Conservation (phyloP, 352 stramenopile genomes). For the Pythium rhizo-oryzae region DNA sequence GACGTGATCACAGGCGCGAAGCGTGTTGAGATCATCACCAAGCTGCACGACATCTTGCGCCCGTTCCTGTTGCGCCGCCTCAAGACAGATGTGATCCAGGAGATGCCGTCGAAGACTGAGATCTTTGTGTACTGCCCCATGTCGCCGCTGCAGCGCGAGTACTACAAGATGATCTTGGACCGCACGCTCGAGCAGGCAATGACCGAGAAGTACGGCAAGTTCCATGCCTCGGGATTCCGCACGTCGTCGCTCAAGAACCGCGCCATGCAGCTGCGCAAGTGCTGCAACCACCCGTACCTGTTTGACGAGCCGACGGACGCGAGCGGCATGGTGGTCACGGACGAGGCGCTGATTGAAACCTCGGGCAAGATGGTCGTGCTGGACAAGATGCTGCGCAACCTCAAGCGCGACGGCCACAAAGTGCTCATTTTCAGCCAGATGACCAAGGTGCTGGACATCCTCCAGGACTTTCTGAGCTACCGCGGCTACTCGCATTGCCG, state of each 20-base stretch:
- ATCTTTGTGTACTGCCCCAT: conserved; percentile 98
- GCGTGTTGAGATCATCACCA: conserved; percentile 93
- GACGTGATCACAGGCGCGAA: conserved; percentile 93
- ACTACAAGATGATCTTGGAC: conserved; percentile 94
- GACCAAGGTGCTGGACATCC: conserved; percentile 91
- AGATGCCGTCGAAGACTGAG: conserved; percentile 98
- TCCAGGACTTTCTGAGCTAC: conserved; percentile 94
- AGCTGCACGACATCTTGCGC: conserved; percentile 97
- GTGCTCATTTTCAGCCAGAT: conserved; percentile 98
- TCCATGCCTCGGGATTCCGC: conserved; percentile 50
- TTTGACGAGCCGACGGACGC: conserved; percentile 89
- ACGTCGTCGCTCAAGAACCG: conserved; percentile 71
- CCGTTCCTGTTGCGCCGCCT: conserved; percentile 96
- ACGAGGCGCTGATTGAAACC: conserved; percentile 90
- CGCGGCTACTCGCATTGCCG: conserved; percentile 94
- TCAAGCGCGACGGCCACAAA: conserved; percentile 93
- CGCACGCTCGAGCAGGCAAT: conserved; percentile 89
- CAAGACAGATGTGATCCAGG: conserved; percentile 93
- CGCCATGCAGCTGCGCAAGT: conserved; percentile 97
- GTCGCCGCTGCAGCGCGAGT: conserved; percentile 93
- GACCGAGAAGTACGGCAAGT: conserved; percentile 75
- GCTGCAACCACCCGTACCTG: conserved; percentile 99
- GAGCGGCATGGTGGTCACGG: conserved; percentile 57
- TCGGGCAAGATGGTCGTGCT: conserved; percentile 93
- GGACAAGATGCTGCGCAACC: conserved; percentile 88